Evolutionary conservation across 2,329 filamentous ascomycete species (phyloP).

Genomic region (Paecilomyces variotii): DNA sequence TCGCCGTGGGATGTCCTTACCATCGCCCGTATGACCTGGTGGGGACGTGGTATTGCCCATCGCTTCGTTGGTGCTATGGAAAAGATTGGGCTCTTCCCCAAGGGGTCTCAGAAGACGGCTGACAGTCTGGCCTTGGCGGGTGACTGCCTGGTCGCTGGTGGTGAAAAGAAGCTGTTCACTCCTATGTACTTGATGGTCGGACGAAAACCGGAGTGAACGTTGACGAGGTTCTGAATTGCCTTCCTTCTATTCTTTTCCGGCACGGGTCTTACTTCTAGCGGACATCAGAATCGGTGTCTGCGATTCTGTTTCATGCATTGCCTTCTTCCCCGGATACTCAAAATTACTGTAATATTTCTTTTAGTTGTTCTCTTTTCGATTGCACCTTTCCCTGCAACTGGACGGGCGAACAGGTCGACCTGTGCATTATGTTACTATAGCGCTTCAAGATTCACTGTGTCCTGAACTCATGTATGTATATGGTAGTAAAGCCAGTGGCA

Average conservation of each 20-base stretch:
- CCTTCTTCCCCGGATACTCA: neutral
- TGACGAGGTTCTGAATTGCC: neutral
- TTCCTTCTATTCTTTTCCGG: neutral
- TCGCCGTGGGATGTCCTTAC: conserved; percentile 73
- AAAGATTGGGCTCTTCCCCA: conserved; percentile 64
- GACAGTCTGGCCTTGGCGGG: conserved; percentile 75
- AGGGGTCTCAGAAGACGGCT: conserved; percentile 88
- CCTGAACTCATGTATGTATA: neutral
- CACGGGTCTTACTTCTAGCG: neutral
- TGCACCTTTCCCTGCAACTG: neutral
- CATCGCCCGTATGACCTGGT: conserved; percentile 80
- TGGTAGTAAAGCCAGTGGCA: neutral
- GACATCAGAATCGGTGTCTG: neutral
- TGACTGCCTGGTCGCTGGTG: conserved; percentile 81
- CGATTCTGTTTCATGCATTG: neutral
- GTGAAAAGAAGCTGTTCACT: conserved; percentile 84
- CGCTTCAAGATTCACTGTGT: neutral
- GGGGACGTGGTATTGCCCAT: conserved; percentile 68
- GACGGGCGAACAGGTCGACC: neutral
- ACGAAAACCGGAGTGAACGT: conserved; percentile 61
- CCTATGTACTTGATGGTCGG: conserved; percentile 98
- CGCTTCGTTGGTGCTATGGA: conserved; percentile 70
- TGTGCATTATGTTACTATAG: neutral
- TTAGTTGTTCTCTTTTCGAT: neutral
- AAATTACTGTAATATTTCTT: neutral